phyloP scores from a whole-genome alignment of 2,329 filamentous ascomycete genomes.

The Colletotrichum lini region DNA sequence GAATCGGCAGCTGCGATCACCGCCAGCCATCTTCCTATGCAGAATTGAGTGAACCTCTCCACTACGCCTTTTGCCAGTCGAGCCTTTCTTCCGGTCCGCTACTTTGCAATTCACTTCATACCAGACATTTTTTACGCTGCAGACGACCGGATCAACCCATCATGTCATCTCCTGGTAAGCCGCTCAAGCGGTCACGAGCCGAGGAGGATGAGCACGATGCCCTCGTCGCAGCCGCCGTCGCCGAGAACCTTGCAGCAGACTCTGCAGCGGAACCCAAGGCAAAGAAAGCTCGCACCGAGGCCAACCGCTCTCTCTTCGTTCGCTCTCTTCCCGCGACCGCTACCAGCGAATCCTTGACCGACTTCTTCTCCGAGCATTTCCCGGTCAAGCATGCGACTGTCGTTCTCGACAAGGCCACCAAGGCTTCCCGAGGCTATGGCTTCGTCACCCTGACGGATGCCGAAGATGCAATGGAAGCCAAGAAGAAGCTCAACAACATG shows the following conservation, averaged over 20 bases:
- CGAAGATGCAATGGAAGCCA: slow-evolving; percentile 88
- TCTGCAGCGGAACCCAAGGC: slow-evolving; percentile 48
- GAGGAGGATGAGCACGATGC: slow-evolving; percentile 40
- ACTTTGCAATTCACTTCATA: not conserved
- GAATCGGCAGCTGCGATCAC: slow-evolving; percentile 24
- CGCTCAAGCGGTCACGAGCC: slow-evolving; percentile 41
- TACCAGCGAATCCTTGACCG: slow-evolving; percentile 86
- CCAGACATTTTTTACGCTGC: not conserved
- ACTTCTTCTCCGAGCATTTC: slow-evolving; percentile 93
- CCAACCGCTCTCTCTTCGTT: slow-evolving; percentile 86
- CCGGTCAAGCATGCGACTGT: slow-evolving; percentile 97
- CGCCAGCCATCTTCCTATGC: slow-evolving; percentile 10
- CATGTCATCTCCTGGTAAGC: slow-evolving; percentile 38
- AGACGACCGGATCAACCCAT: not conserved
- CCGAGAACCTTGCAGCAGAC: slow-evolving; percentile 50
- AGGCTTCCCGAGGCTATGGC: slow-evolving; percentile 90
- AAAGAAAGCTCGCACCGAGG: slow-evolving; percentile 73
- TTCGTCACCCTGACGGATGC: slow-evolving; percentile 97
- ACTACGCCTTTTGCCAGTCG: slow-evolving; percentile 19
- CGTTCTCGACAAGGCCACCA: slow-evolving; percentile 87
- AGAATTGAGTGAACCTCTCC: slow-evolving; percentile 35
- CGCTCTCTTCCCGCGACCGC: slow-evolving; percentile 84
- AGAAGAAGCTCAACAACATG: slow-evolving; percentile 84
- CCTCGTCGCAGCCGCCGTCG: slow-evolving; percentile 38
- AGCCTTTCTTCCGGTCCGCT: not conserved